phyloP scores from a whole-genome alignment of 495 filamentous ascomycete genomes.

The Margaritispora aquatica region DNA sequence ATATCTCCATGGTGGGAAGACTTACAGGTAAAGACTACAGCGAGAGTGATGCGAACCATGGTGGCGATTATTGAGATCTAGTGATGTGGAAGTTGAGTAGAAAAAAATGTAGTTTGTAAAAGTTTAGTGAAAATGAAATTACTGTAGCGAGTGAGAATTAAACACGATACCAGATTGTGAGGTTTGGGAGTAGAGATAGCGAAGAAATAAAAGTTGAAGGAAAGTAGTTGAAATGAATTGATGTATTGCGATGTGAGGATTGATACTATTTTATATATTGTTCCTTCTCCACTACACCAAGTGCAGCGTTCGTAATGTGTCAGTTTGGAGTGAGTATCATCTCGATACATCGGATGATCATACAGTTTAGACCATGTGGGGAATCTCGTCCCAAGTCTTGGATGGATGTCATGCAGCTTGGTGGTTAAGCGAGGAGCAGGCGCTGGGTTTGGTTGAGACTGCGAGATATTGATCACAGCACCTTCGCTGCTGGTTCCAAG shows the following conservation, averaged over 20 bases:
- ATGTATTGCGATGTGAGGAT: neutral
- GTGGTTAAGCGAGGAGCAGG: neutral
- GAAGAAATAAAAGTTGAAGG: neutral
- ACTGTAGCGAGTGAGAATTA: neutral
- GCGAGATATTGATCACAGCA: too few species aligned
- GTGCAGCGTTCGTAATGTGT: too few species aligned
- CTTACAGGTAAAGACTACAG: conserved; percentile 29
- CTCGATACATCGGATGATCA: neutral
- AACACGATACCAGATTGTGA: neutral
- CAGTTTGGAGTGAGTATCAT: neutral
- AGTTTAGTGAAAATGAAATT: neutral
- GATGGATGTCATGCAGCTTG: neutral
- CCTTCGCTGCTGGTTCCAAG: too few species aligned
- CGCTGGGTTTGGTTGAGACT: too few species aligned
- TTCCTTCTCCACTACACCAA: too few species aligned
- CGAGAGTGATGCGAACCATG: conserved; percentile 30
- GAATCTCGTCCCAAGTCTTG: neutral
- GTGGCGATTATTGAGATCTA: conserved; percentile 15
- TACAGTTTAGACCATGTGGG: neutral
- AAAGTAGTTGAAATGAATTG: neutral
- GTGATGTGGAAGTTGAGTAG: neutral
- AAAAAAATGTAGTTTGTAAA: neutral
- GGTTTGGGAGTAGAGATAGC: neutral
- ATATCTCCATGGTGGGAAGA: neutral
- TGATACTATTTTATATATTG: neutral